Evolutionary conservation across 1,284 basidiomycete species (phyloP).

Genomic region (Sporisorium scitamineum): DNA sequence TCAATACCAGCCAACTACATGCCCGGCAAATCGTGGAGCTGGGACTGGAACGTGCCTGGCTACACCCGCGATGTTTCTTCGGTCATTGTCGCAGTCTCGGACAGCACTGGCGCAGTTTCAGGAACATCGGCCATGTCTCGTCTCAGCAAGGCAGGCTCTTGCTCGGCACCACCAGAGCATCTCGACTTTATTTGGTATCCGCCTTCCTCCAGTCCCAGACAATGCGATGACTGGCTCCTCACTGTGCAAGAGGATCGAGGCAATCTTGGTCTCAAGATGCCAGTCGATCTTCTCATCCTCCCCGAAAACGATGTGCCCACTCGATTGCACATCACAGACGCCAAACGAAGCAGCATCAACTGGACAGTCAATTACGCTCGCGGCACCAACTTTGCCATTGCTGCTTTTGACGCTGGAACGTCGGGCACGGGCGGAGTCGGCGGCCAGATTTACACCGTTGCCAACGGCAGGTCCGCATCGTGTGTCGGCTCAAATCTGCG

Average conservation of each 20-base stretch:
- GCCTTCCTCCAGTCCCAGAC: conserved; percentile 21
- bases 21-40: conserved; percentile 27
- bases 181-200: conserved; percentile 53
- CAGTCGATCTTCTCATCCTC: conserved; percentile 43
- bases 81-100: conserved; percentile 46
- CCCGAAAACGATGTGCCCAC: conserved; percentile 42
- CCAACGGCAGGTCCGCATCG: conserved; percentile 14
- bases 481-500: conserved; percentile 20
- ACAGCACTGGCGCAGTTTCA: conserved; percentile 29
- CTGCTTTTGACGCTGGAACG: conserved; percentile 35
- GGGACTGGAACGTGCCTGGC: conserved; percentile 41
- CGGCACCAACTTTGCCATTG: conserved; percentile 45
- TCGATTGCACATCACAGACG: conserved; percentile 17
- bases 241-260: conserved; percentile 44
- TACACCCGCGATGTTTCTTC: conserved; percentile 19
- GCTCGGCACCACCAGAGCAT: conserved; percentile 36
- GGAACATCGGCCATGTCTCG: conserved; percentile 30
- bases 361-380: conserved; percentile 48
- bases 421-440: conserved; percentile 47
- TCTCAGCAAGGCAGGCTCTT: conserved; percentile 23
- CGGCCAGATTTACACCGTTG: conserved; percentile 30
- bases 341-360: conserved; percentile 20
- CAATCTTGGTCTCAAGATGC: conserved; percentile 42
- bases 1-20: conserved; percentile 38
- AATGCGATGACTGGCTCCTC: conserved; percentile 45